Conservation (phyloP, 306 rosid genomes). For the Cicer cuneatum region DNA sequence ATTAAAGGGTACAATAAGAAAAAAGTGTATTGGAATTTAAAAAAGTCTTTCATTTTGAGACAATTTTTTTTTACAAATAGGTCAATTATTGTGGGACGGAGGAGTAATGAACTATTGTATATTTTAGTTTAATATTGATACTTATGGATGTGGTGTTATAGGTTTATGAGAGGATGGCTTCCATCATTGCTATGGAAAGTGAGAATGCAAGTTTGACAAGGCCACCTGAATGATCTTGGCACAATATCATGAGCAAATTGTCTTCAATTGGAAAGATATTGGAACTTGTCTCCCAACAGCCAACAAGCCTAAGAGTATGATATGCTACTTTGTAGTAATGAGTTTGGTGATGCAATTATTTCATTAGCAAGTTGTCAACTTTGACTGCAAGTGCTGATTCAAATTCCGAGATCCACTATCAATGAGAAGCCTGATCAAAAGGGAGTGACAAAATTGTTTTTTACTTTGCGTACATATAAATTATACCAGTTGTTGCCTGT, state of each 20-base stretch:
- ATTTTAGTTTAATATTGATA: slow-evolving; percentile 14
- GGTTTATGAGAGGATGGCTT: slow-evolving; percentile 81
- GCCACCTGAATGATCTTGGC: slow-evolving; percentile 53
- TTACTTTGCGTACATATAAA: not conserved
- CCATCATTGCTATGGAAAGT: slow-evolving; percentile 84
- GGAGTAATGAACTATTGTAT: too few relatives aligned
- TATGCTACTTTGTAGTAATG: not conserved
- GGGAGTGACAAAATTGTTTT: slow-evolving; percentile 4
- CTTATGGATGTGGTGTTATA: slow-evolving; percentile 39
- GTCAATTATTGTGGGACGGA: too few relatives aligned
- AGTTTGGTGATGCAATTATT: slow-evolving; percentile 37
- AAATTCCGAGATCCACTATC: slow-evolving; percentile 22
- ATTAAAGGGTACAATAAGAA: too few relatives aligned
- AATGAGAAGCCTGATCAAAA: slow-evolving; percentile 16
- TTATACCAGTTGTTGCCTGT: not conserved
- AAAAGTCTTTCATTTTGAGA: too few relatives aligned
- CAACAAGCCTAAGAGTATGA: slow-evolving; percentile 4
- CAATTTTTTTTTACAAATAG: too few relatives aligned
- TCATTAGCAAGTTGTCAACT: slow-evolving; percentile 40
- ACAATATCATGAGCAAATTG: not conserved
- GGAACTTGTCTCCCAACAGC: slow-evolving; percentile 27
- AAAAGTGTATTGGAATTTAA: too few relatives aligned
- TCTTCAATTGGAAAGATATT: slow-evolving; percentile 15
- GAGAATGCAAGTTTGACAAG: slow-evolving; percentile 67
- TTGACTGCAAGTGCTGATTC: slow-evolving; percentile 35